Conservation (phyloP, 441 rosid species). For the Rhodomyrtus psidioides region DNA sequence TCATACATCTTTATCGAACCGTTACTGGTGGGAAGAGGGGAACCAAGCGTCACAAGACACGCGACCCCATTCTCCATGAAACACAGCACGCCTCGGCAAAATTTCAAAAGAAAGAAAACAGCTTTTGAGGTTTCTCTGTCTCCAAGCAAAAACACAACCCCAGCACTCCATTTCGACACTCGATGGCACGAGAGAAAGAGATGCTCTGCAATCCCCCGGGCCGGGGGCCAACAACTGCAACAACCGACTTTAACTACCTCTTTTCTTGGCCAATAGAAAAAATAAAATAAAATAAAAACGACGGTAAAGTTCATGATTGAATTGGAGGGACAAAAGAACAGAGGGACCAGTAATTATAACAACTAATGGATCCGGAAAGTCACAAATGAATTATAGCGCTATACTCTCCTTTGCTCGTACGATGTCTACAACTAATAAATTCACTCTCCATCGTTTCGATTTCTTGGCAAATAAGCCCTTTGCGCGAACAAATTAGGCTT, state of each 20-base stretch:
- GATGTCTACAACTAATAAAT: not conserved
- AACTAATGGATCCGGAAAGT: not conserved
- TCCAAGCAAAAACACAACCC: not conserved
- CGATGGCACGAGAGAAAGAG: not conserved
- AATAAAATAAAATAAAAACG: fast-evolving
- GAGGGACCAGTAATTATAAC: not conserved
- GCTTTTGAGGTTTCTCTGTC: not conserved
- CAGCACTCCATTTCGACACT: not conserved
- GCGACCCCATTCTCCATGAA: not conserved
- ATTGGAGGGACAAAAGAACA: not conserved
- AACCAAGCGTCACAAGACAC: not conserved
- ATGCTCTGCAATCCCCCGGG: not conserved
- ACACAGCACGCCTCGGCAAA: not conserved
- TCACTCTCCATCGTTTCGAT: too few species aligned
- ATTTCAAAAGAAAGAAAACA: not conserved
- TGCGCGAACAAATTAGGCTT: not conserved
- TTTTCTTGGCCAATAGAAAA: not conserved
- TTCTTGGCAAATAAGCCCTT: not conserved
- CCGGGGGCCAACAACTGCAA: not conserved
- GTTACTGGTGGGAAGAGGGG: not conserved
- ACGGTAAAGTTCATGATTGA: not conserved
- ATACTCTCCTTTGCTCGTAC: not conserved
- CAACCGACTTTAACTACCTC: not conserved
- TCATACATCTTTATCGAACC: not conserved
- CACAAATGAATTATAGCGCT: not conserved